Evolutionary conservation across 2,329 filamentous ascomycete species (phyloP), one percentile per base, ranked within the genome.

Genomic region (Shiraia sp.): DNA sequence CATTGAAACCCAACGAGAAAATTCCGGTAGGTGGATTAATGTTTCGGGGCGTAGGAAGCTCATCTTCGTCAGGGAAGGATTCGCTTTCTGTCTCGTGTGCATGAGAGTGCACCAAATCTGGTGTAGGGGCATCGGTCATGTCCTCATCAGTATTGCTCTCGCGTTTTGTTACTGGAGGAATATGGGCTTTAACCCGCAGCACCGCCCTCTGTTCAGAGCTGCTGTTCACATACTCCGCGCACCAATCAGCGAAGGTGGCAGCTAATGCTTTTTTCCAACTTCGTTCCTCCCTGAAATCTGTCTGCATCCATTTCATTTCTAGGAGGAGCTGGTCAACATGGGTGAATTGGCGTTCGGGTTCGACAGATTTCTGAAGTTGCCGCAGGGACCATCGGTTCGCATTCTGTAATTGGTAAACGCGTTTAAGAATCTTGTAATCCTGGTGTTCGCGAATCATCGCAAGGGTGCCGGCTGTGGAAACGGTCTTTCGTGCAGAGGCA

Each of bases 281-380:
- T 28, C 90, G 78, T 68, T 97, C 93, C 69, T 96, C 89, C 36
- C 87, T 81, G 61, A 96, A 97, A 69, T 99, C 93, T 2, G 90
- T 96, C 36, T 91, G 83, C 89, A 99, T 95, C 92, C 92, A 97
- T 68, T 91, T 95, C 81, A 92, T 89, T 73, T 99, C 91, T 55
- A 90, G 81, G 23, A 99, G 74, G 40, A 97, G 69, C 37, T 92
- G 79, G 70, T 99, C 93, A 81, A 86, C 88, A 55, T 97, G 92
- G 2, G 86, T 85, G 1, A 82, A 79, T 13, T 85, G 86, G 26
- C 90, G 82, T 3, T 81, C 78, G 4, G 92, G 91, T 68, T 99
- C 93, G 2, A 84, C 79, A 27, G 85, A 88, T 42, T 90, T 86
- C 63, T 95, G 89, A 30, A 91, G 83, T 62, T 99, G 93, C 37